These are phyloP conservation scores for Fusarium scirpi DNA, from an alignment of 2,329 filamentous ascomycete genomes.

Conservation along the genomic window DNA sequence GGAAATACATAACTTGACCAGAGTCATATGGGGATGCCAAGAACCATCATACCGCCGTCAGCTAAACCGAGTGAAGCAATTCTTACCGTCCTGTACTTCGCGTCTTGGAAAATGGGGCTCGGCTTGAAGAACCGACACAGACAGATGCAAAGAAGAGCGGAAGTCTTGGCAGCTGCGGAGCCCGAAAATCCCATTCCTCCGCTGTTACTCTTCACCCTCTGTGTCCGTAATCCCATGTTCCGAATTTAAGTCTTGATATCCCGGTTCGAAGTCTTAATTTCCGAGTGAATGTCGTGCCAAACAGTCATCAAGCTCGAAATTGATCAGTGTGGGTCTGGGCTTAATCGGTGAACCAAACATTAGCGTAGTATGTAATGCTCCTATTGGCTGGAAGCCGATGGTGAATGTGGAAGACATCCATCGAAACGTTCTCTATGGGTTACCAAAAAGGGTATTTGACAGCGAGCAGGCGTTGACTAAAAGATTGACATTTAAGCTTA, in stretches of 20 bases:
- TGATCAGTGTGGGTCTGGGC: background rate
- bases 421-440: background rate
- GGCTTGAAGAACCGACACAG: background rate
- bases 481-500: constrained; percentile 1
- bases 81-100: background rate
- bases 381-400: background rate
- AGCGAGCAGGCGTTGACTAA: constrained; percentile 1
- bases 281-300: background rate
- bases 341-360: constrained; percentile 16
- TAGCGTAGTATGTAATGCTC: background rate
- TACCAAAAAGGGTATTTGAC: constrained; percentile 12
- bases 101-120: background rate
- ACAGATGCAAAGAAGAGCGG: background rate
- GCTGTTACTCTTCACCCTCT: background rate
- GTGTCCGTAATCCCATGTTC: background rate
- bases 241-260: background rate
- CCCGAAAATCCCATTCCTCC: background rate
- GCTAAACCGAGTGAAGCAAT: constrained; percentile 22
- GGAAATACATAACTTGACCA: background rate
- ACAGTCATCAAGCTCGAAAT: constrained; percentile 4
- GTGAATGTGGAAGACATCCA: background rate
- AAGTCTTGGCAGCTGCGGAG: constrained; percentile 3
- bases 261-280: constrained; percentile 14
- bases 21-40: constrained; percentile 10
- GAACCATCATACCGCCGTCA: background rate